These are phyloP conservation scores for Myxozyma neglecta DNA, from an alignment of 805 yeast species.

Conservation along the genomic window DNA sequence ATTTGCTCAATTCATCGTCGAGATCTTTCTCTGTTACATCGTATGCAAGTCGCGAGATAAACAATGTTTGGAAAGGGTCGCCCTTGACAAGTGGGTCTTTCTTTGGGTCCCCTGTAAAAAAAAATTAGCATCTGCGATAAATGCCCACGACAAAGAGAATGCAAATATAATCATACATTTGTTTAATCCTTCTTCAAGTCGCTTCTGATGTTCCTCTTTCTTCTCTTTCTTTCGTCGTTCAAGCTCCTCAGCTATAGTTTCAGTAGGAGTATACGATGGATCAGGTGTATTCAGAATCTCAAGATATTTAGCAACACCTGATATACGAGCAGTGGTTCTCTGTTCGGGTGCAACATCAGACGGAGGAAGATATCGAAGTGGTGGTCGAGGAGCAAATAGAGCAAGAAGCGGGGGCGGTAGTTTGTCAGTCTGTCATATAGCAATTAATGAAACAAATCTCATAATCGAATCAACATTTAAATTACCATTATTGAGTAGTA, in stretches of 20 bases:
- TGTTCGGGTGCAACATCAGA: slow-evolving; percentile 51
- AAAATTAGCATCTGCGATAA: background rate
- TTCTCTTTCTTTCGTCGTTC: slow-evolving; percentile 36
- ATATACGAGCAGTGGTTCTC: slow-evolving; percentile 50
- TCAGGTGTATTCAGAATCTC: slow-evolving; percentile 37
- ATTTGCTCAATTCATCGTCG: slow-evolving; percentile 58
- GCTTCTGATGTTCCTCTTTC: slow-evolving; percentile 35
- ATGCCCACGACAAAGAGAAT: background rate
- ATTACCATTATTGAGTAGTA: background rate
- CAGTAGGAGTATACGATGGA: slow-evolving; percentile 38
- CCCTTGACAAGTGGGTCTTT: slow-evolving; percentile 58
- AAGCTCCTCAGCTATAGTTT: slow-evolving; percentile 38
- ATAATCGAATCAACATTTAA: background rate
- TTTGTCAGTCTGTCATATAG: slow-evolving; percentile 42
- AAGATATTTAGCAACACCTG: slow-evolving; percentile 47
- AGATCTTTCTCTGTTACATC: slow-evolving; percentile 65
- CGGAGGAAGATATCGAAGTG: slow-evolving; percentile 52
- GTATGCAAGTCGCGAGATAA: slow-evolving; percentile 72
- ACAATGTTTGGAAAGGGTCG: slow-evolving; percentile 77
- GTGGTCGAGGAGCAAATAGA: slow-evolving; percentile 59
- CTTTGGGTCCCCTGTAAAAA: slow-evolving; percentile 51
- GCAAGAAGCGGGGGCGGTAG: slow-evolving; percentile 50
- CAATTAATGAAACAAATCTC: background rate
- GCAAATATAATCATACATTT: slow-evolving; percentile 30
- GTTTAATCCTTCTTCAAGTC: slow-evolving; percentile 42